Base-by-base conservation (phyloP, 768 basidiomycete genomes). In the Collybiopsis confluens region DNA sequence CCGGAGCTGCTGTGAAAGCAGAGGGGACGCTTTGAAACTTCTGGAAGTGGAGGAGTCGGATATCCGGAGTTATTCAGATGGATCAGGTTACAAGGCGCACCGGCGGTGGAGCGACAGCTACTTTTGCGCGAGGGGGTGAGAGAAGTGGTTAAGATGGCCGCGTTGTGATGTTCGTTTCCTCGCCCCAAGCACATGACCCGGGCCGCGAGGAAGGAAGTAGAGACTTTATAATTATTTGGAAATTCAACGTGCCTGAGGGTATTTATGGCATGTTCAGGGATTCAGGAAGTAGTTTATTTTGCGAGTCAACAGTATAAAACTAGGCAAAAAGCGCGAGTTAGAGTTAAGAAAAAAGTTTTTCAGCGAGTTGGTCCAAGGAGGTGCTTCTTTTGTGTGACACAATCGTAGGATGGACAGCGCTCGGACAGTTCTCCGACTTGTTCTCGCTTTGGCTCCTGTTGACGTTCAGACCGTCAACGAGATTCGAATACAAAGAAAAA, bases 181-280 rank as follows among this genome's bases (percentile, higher is more conserved):
- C n/a, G n/a, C n/a, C n/a, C n/a, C n/a, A n/a, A n/a, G n/a, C n/a
- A n/a, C n/a, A n/a, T n/a, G n/a, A n/a, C n/a, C n/a, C n/a, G n/a
- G n/a, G n/a, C n/a, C n/a, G n/a, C n/a, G n/a, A n/a, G n/a, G n/a
- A n/a, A 91, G 20, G 96, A 94, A 1, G 92, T 90, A 1, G 94
- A 98, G 0, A 99, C 97, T 66, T 98, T 97, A n/a, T n/a, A n/a
- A n/a, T n/a, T n/a, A 52, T 87, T 93, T 0, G 94, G 95, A 61
- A 99, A 99, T 68, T 98, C 97, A 21, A 99, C 96, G 71, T 99
- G 97, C 3, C 97, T 97, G 13, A 97, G 97, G 0, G 97, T 98
- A 68, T 99, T 97, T 58, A 99, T 96, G 79, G 98, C 86, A n/a
- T n/a, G n/a, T n/a, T n/a, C n/a, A n/a, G n/a, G n/a, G n/a, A 65